Conservation (phyloP, 164 flowering plant genomes). For the Umbellularia californica region DNA sequence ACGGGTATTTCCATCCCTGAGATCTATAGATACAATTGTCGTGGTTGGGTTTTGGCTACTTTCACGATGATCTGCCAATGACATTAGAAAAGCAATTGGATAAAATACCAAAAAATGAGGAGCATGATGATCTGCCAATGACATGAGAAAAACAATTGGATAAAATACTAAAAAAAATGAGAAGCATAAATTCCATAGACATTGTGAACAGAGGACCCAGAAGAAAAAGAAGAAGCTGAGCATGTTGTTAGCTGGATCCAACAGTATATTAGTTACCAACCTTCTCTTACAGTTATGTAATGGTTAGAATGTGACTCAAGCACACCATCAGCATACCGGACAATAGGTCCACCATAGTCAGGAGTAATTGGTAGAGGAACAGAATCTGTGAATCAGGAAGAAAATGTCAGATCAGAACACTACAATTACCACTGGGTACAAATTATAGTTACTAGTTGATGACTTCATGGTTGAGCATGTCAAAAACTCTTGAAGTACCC, state of each 20-base stretch:
- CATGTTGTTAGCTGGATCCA: too few species aligned
- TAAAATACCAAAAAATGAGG: not conserved
- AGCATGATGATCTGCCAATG: constrained; percentile 46
- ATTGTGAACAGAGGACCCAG: too few species aligned
- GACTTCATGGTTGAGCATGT: too few species aligned
- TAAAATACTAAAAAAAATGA: not conserved
- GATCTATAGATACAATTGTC: constrained; percentile 53
- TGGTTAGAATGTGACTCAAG: constrained; percentile 43
- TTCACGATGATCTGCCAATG: constrained; percentile 59
- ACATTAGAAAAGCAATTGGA: not conserved
- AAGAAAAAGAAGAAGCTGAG: too few species aligned
- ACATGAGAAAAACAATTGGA: not conserved
- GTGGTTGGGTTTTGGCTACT: constrained; percentile 59
- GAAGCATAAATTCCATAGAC: too few species aligned
- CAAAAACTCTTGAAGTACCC: too few species aligned
- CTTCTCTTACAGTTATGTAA: constrained; percentile 50
- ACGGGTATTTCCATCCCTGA: constrained; percentile 31
- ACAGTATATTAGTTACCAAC: constrained; percentile 17
- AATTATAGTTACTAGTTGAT: too few species aligned
- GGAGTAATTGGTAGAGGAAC: constrained; percentile 48
- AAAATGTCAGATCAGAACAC: not conserved
- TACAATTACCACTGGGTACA: too few species aligned
- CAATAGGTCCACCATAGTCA: constrained; percentile 47
- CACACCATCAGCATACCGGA: constrained; percentile 63
- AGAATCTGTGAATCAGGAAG: constrained; percentile 24